phyloP scores from a whole-genome alignment of 176 grass and related monocot species.

The Saccharum officinarum region DNA sequence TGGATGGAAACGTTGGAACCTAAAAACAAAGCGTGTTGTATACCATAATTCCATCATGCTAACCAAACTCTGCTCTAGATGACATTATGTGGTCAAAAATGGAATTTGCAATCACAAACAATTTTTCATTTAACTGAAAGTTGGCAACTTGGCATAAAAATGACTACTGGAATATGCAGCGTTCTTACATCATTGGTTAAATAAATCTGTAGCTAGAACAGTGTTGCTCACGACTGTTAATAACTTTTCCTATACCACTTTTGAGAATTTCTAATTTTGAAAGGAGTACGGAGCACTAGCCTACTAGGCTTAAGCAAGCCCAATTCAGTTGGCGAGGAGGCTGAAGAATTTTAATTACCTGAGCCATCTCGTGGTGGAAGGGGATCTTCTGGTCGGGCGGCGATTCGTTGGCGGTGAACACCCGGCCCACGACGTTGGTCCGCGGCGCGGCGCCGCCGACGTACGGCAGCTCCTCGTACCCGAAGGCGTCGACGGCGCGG shows the following conservation, averaged over 20 bases:
- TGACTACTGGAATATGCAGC: too few species aligned
- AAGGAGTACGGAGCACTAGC: too few species aligned
- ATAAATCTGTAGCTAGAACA: not conserved
- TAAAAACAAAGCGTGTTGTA: not conserved
- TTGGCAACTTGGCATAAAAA: too few species aligned
- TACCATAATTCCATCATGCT: not conserved
- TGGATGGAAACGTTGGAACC: slow-evolving; percentile 80
- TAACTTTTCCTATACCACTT: too few species aligned
- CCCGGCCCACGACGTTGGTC: slow-evolving; percentile 79
- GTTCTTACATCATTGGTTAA: not conserved
- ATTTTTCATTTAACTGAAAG: not conserved
- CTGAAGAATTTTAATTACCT: slow-evolving; percentile 40
- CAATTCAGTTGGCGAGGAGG: not conserved
- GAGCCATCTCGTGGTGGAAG: slow-evolving; percentile 99
- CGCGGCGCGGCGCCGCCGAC: slow-evolving; percentile 90
- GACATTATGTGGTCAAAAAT: not conserved
- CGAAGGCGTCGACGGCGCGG: slow-evolving; percentile 70
- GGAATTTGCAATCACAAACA: too few species aligned
- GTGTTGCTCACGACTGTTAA: not conserved
- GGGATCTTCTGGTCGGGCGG: slow-evolving; percentile 95
- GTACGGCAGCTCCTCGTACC: slow-evolving; percentile 88
- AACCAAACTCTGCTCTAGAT: not conserved
- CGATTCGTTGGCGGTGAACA: slow-evolving; percentile 97
- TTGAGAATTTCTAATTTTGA: not conserved
- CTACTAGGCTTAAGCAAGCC: not conserved